Base-by-base conservation (phyloP, 2,329 filamentous ascomycete species). In the Xylaria sp. region DNA sequence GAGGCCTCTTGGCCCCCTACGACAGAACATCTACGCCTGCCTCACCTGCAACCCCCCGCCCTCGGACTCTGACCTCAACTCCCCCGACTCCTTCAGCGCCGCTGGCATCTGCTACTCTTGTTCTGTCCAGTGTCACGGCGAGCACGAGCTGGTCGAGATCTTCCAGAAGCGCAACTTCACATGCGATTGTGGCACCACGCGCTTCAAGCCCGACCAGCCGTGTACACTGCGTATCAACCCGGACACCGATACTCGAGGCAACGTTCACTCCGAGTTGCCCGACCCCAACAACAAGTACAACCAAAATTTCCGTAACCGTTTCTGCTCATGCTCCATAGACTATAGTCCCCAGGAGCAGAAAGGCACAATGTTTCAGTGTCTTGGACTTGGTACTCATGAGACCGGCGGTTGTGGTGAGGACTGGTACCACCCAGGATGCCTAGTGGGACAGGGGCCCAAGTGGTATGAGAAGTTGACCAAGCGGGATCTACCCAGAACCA, bases 351-450 rank as follows among this genome's bases (percentile, higher is more conserved):
- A 95, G 56, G 86, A 92, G 77, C 94, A 99, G 78, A 97, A 95
- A 74, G 95, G 95, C 0, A 98, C 94, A 45, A 99, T 99, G 96
- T 99, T 97, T 74, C 96, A 99, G 79, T 99, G 96, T 77, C 80
- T 98, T 2, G 95, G 95, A 0, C 83, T 98, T 0, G 94, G 93
- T 0, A 91, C 89, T 0, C 85, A 87, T 13, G 91, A 95, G 72
- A 90, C 91, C 1, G 94, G 94, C 18, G 95, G 94, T 4, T 98
- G 95, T 80, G 95, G 95, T 13, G 95, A 98, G 81, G 95, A 98
- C 77, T 98, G 95, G 95, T 98, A 93, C 86, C 95, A 98, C 81
- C 93, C 95, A 0, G 94, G 96, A 70, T 98, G 95, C 77, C 83
- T 98, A 8, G 89, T 97, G 57, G 94, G 94, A 6, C 82, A 97